Evolutionary conservation across 2,329 filamentous ascomycete species (phyloP), one percentile per base, ranked within the genome.

Genomic region (Diplodia mutila): DNA sequence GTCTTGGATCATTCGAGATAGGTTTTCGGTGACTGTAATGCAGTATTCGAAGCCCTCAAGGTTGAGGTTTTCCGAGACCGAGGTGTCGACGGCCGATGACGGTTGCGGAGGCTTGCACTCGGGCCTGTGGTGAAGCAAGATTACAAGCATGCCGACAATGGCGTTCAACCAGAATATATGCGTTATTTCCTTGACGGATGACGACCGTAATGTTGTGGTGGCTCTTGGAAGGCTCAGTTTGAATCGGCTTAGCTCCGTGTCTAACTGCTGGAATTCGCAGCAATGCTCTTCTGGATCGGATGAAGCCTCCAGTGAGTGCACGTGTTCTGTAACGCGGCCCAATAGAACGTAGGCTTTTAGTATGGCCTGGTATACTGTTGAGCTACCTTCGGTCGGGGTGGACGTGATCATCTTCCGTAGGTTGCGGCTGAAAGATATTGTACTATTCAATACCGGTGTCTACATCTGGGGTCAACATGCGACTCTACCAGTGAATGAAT

Each of bases 291-390:
- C 68, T 4, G 71, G 70, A 14, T 72, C 67, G 2, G 72, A 72
- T 1, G 69, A 32, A 23, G 71, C 70, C 46, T 78, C 74, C 0
- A 76, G 69, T 18, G 74, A 75, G 42, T 77, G 71, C 0, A 76
- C 67, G 2, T 74, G 70, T 51, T 77, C 76, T 1, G 71, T 27
- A 12, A 73, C 67, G 4, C 74, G 72, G 4, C 76, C 75, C 23
- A 78, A 71, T 2, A 78, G 55, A 14, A 77, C 68, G 54, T 77
- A 71, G 4, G 73, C 73, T 18, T 77, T 59, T 21, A 63, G 12
- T 63, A 63, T 51, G n/a, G 59, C 4, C 14, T 63, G 59, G n/a
- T 25, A 37, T 61, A 63, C 3, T 75, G 67, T 61, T 74, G 74
- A 32, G 75, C 71, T 48, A 74, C 72, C 2, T 72, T 27, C 48